Evolutionary conservation across 768 basidiomycete genomes (phyloP), one percentile per base, ranked within the genome.

Genomic region (Sarcomyxa edulis): DNA sequence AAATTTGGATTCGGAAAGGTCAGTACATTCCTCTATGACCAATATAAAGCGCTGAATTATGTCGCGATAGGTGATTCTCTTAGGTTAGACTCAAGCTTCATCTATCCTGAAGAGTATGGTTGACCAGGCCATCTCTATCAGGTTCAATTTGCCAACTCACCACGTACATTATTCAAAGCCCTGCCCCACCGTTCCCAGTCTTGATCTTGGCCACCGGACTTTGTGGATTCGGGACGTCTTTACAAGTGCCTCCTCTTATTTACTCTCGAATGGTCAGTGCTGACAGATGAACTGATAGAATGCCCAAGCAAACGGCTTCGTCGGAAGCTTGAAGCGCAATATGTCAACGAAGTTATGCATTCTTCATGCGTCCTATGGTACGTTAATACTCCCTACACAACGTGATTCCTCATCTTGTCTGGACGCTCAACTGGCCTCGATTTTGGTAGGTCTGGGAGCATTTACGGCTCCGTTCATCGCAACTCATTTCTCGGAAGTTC

Each of bases 381-480:
- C 7, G 46, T 37, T 16, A 34, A 11, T 26, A 10, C 15, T 20
- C 1, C 23, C 19, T 19, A 9, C 7, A 18, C 27, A 19, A 5
- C n/a, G 9, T 15, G 16, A n/a, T n/a, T n/a, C n/a, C n/a, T n/a
- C n/a, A n/a, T n/a, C n/a, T n/a, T n/a, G n/a, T n/a, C n/a, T n/a
- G n/a, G n/a, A n/a, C n/a, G n/a, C n/a, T n/a, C n/a, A n/a, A n/a
- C n/a, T n/a, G n/a, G n/a, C n/a, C n/a, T n/a, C n/a, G n/a, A n/a
- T n/a, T n/a, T n/a, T n/a, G 29, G 33, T 30, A 54, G 53, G 65
- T 29, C 42, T 57, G 12, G 77, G 78, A 0, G 76, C 77, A 8
- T 52, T 79, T 10, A 51, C 62, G 9, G 60, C 81, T 0, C 85
- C 85, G 1, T 64, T 85, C 16, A 66, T 77, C 1, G 68, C 84